Evolutionary conservation across 2,329 filamentous ascomycete species (phyloP).

Genomic region (Pyricularia pennisetigena): DNA sequence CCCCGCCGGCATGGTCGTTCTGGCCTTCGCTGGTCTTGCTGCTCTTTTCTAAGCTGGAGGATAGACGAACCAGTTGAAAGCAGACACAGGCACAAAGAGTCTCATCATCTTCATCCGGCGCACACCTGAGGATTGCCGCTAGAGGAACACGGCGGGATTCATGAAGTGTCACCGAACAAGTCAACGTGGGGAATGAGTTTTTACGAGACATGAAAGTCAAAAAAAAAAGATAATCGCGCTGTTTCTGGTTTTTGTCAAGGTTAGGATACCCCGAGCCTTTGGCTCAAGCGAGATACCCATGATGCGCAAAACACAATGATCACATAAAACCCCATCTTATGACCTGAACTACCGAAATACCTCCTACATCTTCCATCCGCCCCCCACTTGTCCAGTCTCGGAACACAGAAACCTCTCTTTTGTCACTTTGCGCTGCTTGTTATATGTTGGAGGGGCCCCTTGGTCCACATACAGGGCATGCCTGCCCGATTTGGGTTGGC

Average conservation of each 20-base stretch:
- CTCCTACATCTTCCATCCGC: neutral
- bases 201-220: neutral
- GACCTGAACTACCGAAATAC: neutral
- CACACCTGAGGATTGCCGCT: neutral
- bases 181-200: neutral
- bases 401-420: neutral
- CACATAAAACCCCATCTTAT: neutral
- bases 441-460: neutral
- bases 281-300: neutral
- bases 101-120: neutral
- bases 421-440: neutral
- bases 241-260: neutral
- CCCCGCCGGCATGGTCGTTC: constrained; percentile 18
- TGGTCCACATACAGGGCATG: neutral
- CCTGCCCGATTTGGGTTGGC: neutral
- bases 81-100: neutral
- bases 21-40: constrained; percentile 18
- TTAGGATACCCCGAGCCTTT: neutral
- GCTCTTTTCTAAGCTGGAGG: constrained; percentile 10
- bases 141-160: constrained; percentile 3
- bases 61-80: neutral
- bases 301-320: neutral
- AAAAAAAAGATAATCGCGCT: neutral
- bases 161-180: neutral
- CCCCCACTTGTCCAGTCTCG: neutral